A percentile compares a stretch with the other conserved stretches of the same genome.
Evolutionary conservation across 2,329 filamentous ascomycete species (phyloP).

Genomic region (Chrysosporium queenslandicum): DNA sequence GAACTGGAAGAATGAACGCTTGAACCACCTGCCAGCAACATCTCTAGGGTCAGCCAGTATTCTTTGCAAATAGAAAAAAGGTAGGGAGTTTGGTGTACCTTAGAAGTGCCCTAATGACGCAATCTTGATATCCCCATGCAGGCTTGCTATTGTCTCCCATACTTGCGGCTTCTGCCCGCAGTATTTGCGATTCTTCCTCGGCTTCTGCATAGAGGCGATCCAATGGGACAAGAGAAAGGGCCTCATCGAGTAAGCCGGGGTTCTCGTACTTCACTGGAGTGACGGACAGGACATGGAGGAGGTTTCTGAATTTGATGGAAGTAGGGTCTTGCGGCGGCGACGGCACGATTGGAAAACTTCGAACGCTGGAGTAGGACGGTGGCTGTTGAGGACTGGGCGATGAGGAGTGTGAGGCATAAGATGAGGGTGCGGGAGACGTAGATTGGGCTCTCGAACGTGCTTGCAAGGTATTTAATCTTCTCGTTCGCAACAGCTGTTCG

Average conservation of each 20-base stretch:
- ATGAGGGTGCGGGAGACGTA: constrained; percentile 44
- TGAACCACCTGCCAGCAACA: constrained; percentile 80
- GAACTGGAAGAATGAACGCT: constrained; percentile 87
- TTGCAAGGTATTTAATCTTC: constrained; percentile 74
- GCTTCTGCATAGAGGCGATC: constrained; percentile 89
- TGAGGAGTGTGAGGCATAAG: constrained; percentile 19
- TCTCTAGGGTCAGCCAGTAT: no score
- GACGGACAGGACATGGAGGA: constrained; percentile 72
- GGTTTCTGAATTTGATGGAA: constrained; percentile 67
- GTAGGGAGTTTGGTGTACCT: no score
- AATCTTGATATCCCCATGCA: constrained; percentile 97
- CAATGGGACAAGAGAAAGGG: constrained; percentile 72
- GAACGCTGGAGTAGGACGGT: constrained; percentile 52
- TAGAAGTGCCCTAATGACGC: constrained; percentile 77
- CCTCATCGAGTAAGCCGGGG: constrained; percentile 85
- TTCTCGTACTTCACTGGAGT: constrained; percentile 95
- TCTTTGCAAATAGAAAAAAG: no score
- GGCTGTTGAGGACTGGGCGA: constrained; percentile 36
- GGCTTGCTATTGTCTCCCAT: constrained; percentile 69
- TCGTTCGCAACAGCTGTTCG: constrained; percentile 74
- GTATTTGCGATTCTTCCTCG: constrained; percentile 81
- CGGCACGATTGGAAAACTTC: constrained; percentile 60
- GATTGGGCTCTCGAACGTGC: constrained; percentile 51
- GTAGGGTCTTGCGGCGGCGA: constrained; percentile 62
- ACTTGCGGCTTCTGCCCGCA: constrained; percentile 78